Evolutionary conservation across 2,329 filamentous ascomycete genomes (phyloP).

Genomic region (Tolypocladium capitatum): DNA sequence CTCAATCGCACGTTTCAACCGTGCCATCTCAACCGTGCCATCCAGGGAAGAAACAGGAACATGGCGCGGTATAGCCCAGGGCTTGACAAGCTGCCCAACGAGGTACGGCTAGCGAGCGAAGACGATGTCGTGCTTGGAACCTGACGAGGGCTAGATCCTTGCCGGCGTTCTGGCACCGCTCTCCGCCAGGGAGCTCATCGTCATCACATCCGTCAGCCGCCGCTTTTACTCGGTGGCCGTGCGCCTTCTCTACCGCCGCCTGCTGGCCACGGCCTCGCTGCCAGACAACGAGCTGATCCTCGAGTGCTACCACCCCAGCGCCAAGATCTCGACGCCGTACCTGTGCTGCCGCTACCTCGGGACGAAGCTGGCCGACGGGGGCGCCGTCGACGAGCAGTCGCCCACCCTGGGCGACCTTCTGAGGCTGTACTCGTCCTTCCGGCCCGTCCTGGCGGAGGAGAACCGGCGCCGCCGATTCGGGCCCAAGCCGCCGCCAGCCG

Average conservation of each 20-base stretch:
- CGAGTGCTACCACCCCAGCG: conserved; percentile 64
- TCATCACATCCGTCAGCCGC: conserved; percentile 43
- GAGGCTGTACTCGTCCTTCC: conserved; percentile 56
- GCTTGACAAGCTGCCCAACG: conserved; percentile 1
- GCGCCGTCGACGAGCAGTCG: conserved; percentile 1
- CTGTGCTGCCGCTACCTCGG: conserved; percentile 53
- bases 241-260: conserved; percentile 50
- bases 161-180: conserved; percentile 29
- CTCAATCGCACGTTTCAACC: too few relatives aligned
- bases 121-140: too few relatives aligned
- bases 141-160: background rate
- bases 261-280: conserved; percentile 26
- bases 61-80: background rate
- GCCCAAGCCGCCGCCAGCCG: conserved; percentile 2
- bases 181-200: conserved; percentile 37
- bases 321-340: conserved; percentile 54
- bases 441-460: conserved; percentile 45
- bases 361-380: conserved; percentile 25
- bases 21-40: background rate
- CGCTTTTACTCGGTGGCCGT: conserved; percentile 51
- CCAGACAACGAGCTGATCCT: conserved; percentile 50
- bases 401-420: conserved; percentile 27
- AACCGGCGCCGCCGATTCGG: conserved; percentile 24
- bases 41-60: background rate
- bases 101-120: background rate